phyloP scores from a whole-genome alignment of 148 eudicot species.

The Rhododendron ovatum region DNA sequence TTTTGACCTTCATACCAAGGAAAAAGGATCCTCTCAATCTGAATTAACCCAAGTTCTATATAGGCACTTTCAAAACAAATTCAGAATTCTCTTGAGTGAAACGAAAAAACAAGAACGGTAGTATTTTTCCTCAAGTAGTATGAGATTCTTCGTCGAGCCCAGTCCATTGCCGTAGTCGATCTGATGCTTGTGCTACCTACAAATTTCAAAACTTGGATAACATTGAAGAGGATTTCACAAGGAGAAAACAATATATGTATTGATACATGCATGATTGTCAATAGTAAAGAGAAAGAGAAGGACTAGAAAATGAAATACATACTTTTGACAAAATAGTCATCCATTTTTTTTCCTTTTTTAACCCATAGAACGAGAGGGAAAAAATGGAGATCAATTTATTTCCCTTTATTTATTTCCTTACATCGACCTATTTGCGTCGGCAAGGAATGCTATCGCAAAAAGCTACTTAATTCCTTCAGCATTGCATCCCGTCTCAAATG shows the following conservation, averaged over 20 bases:
- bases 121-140: background rate
- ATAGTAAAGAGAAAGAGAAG: background rate
- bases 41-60: background rate
- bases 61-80: background rate
- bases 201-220: constrained; percentile 2
- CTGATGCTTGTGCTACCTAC: constrained; percentile 70
- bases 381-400: background rate
- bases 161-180: constrained; percentile 50
- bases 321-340: background rate
- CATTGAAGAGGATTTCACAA: background rate
- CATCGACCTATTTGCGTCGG: no score
- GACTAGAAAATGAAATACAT: background rate
- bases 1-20: background rate
- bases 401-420: no score
- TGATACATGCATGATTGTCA: background rate
- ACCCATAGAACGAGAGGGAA: background rate
- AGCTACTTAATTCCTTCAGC: no score
- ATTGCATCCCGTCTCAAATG: no score
- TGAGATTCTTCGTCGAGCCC: constrained; percentile 27
- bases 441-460: no score
- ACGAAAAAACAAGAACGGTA: background rate
- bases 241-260: background rate
- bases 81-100: background rate
- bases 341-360: no score
- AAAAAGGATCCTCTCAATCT: background rate